phyloP scores from a whole-genome alignment of 192 early-diverging fungal genomes.

The Coemansia sp. region DNA sequence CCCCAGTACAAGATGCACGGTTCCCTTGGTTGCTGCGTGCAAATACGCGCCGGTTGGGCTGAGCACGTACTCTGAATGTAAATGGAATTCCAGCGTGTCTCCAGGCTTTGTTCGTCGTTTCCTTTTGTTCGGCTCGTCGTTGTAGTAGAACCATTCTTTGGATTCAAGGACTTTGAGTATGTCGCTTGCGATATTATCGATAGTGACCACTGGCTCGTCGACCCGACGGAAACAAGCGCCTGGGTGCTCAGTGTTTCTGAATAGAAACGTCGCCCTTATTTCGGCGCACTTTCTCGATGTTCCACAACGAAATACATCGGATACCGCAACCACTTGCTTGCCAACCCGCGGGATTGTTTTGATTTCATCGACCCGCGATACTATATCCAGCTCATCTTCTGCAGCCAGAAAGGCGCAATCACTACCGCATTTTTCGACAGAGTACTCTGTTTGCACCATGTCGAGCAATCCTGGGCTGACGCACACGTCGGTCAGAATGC shows the following conservation, averaged over 20 bases:
- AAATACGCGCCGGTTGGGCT: constrained; percentile 57
- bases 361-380: constrained; percentile 71
- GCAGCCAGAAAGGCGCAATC: constrained; percentile 46
- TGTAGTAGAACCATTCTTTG: constrained; percentile 72
- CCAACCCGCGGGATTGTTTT: constrained; percentile 12
- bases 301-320: constrained; percentile 57
- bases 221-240: constrained; percentile 68
- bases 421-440: constrained; percentile 54
- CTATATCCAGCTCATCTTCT: constrained; percentile 74
- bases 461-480: constrained; percentile 81
- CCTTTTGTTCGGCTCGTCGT: constrained; percentile 27
- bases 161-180: constrained; percentile 76
- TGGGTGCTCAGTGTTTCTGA: not conserved
- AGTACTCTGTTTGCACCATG: constrained; percentile 82
- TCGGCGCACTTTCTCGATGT: not conserved
- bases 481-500: constrained; percentile 79
- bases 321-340: constrained; percentile 66
- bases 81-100: constrained; percentile 68
- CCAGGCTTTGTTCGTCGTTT: constrained; percentile 35
- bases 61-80: constrained; percentile 68
- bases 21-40: constrained; percentile 66
- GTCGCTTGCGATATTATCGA: constrained; percentile 61
- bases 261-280: not conserved
- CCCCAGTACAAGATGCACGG: constrained; percentile 59
- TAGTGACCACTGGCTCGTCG: constrained; percentile 65